Conservation (phyloP, 2,329 filamentous ascomycete genomes). For the Colletotrichum lindemuthianum region DNA sequence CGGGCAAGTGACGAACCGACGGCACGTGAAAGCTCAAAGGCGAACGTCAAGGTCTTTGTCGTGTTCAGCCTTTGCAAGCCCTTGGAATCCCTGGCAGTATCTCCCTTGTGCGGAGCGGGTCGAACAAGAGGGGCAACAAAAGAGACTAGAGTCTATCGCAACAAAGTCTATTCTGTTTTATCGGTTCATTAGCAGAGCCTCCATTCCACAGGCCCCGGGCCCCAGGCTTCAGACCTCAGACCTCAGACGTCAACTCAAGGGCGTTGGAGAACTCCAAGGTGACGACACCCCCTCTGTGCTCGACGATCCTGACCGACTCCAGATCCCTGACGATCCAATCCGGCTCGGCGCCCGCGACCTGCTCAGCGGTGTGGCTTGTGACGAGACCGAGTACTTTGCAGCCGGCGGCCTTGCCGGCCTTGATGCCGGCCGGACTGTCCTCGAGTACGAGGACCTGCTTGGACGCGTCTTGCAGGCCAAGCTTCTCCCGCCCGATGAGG, state of each 20-base stretch:
- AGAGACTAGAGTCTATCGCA: slow-evolving; percentile 6
- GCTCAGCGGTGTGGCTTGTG: slow-evolving; percentile 81
- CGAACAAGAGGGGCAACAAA: slow-evolving; percentile 5
- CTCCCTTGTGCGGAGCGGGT: slow-evolving; percentile 6
- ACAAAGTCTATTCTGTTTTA: slow-evolving; percentile 30
- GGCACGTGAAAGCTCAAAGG: too few relatives aligned
- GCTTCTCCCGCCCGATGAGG: slow-evolving; percentile 70
- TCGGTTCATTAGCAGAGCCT: slow-evolving; percentile 32
- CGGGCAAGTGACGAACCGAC: too few relatives aligned
- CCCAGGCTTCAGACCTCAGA: slow-evolving; percentile 31
- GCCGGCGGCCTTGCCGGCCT: slow-evolving; percentile 84
- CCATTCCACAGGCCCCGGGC: slow-evolving; percentile 30
- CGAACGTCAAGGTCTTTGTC: background rate
- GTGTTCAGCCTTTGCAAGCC: background rate
- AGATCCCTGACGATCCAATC: slow-evolving; percentile 90
- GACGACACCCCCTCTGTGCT: slow-evolving; percentile 65
- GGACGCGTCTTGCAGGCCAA: slow-evolving; percentile 61
- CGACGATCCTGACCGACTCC: slow-evolving; percentile 73
- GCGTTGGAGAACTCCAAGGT: slow-evolving; percentile 75
- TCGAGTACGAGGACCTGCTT: slow-evolving; percentile 80
- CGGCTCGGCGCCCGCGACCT: slow-evolving; percentile 79
- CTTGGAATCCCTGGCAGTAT: background rate
- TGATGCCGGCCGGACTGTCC: slow-evolving; percentile 88
- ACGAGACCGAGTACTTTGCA: slow-evolving; percentile 86
- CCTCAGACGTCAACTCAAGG: slow-evolving; percentile 44